Base-by-base conservation (phyloP, 2,329 filamentous ascomycete species). In the Ascochyta lentis region DNA sequence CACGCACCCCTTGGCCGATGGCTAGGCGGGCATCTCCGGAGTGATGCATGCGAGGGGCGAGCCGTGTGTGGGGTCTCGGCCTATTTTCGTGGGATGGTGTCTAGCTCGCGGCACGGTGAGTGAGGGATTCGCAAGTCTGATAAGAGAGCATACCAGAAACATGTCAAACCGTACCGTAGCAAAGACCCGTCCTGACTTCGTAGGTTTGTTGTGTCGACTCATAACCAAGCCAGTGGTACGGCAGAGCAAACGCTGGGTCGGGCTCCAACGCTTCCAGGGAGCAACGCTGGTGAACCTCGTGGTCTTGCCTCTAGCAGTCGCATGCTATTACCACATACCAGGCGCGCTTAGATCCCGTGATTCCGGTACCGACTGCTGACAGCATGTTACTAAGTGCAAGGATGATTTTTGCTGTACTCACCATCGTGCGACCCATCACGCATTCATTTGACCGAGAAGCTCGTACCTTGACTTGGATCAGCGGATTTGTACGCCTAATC, bases 31-130 rank as follows among this genome's bases (percentile, higher is more conserved):
- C 31, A 42, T 34, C 29, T 41, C 37, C 54, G 44, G 27, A 56
- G 27, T 52, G 22, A 27, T 52, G 49, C 34, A 40, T 57, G 27
- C 39, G 49, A 54, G 42, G 46, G 53, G 53, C 37, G 19, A 38
- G 37, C 53, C 43, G 22, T 37, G 47, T 56, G 53, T 50, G 53
- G 53, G 47, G 53, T 47, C 22, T 45, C 41, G 41, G 37, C 26
- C 27, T 23, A 9, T 24, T 31, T 44, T 31, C 29, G 53, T 56
- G 47, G 53, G 53, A 56, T 51, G 27, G 16, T 8, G 29, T 41
- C 41, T 37, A 40, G 46, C 40, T 50, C 33, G 29, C 24, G 42
- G 41, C 47, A 41, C 41, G 31, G 35, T 41, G 23, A 37, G 47
- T 41, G 31, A 46, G 50, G 19, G 34, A 26, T 38, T 38, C 23